Base-by-base conservation (phyloP, 2,329 filamentous ascomycete genomes). In the Periconia digitata region DNA sequence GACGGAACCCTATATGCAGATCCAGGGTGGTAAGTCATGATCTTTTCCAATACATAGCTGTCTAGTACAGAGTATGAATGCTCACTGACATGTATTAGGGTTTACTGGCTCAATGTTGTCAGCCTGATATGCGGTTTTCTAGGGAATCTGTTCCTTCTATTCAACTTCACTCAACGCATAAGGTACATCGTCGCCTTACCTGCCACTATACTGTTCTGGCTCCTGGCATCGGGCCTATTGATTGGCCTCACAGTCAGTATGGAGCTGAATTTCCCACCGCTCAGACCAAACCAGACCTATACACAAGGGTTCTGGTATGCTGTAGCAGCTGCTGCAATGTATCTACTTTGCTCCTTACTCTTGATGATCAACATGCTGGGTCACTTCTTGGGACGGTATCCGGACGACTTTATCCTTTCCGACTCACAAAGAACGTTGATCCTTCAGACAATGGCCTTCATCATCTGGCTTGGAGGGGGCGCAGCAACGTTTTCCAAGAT, bases 291-390 rank as follows among this genome's bases (percentile, higher is more conserved):
- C 76, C 55, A 83, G 52, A 74, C 73, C 0, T 86, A 88, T 78
- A 90, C 89, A 0, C 88, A 95, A 68, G 90, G 89, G 1, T 96
- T 89, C 63, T 96, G 86, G 80, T 95, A 95, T 63, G 91, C 85
- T 21, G 79, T 95, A 16, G 89, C 90, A 59, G 85, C 90, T 2
- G 88, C 90, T 6, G 74, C 83, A 2, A 79, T 95, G 17, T 96
- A 96, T 72, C 87, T 92, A 47, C 64, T 92, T 15, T 86, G 89
- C 44, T 87, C 89, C 0, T 83, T 86, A 39, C 79, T 95, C 32
- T 84, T 96, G 70, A 81, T 87, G 55, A 71, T 90, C 46, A 96
- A 92, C 18, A 90, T 92, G 73, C 79, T 85, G 47, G 90, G 90
- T 8, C 92, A 91, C 40, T 81, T 83, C 48, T 73, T 85, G 0